Conservation (phyloP, 345 rosid genomes). For the sweet orange (Citrus sinensis) region DVS_A1.0 CM039164.1:9298501-9299000, state of each 20-base stretch:
- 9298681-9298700: not conserved
- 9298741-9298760: not conserved
- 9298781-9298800: not conserved
- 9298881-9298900: not conserved
- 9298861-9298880: not conserved
- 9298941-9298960: not conserved
- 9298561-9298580: too few species aligned
- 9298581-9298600: too few species aligned
- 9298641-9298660: too few species aligned
- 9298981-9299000: slow-evolving; percentile 3
- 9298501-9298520: too few species aligned
- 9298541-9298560: too few species aligned
- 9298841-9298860: not conserved
- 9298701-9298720: not conserved
- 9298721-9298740: not conserved
- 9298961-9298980: not conserved
- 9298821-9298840: not conserved
- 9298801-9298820: not conserved
- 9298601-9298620: too few species aligned
- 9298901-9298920: not conserved
- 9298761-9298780: not conserved
- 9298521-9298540: too few species aligned
- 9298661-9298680: not conserved
- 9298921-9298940: not conserved
- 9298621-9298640: too few species aligned